Evolutionary conservation across 495 filamentous ascomycete species (phyloP).

Genomic region (Xylaria cubensis): DNA sequence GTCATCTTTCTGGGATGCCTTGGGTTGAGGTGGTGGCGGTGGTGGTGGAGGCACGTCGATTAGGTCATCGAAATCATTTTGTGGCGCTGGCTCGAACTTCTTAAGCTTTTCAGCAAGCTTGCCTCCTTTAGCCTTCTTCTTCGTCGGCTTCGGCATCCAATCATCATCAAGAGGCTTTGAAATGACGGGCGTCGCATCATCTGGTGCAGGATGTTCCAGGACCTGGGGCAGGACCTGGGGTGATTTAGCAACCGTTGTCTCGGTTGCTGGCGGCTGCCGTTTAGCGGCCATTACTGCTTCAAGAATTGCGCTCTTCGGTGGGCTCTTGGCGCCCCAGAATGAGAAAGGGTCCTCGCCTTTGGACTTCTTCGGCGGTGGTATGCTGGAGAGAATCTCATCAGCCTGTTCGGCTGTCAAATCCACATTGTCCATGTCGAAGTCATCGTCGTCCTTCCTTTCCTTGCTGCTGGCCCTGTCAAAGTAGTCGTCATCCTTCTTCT

Average conservation of each 20-base stretch:
- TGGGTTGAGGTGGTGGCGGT: conserved; percentile 42
- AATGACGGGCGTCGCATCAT: conserved; percentile 42
- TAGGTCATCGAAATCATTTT: conserved; percentile 39
- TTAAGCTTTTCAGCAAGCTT: conserved; percentile 61
- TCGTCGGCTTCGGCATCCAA: conserved; percentile 43
- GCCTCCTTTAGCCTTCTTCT: conserved; percentile 50
- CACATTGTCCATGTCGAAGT: conserved; percentile 43
- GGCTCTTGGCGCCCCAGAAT: conserved; percentile 52
- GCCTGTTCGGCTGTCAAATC: conserved; percentile 50
- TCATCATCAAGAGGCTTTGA: conserved; percentile 39
- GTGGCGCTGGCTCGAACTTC: conserved; percentile 56
- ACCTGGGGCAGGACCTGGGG: conserved; percentile 44
- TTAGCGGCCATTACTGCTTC: conserved; percentile 34
- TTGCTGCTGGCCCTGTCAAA: conserved; percentile 23
- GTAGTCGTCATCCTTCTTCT: conserved; percentile 29
- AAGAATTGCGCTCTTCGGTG: conserved; percentile 45
- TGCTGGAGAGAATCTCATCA: conserved; percentile 40
- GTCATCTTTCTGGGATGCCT: conserved; percentile 52
- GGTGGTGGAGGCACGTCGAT: conserved; percentile 39
- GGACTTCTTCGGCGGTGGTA: conserved; percentile 41
- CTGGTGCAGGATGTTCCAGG: conserved; percentile 44
- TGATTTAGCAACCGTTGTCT: conserved; percentile 52
- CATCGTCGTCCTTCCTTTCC: conserved; percentile 39
- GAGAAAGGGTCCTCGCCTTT: conserved; percentile 49
- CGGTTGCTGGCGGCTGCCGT: conserved; percentile 31